These are phyloP conservation scores for Phytophthora crassamura DNA, from an alignment of 352 stramenopile species.

Conservation along the genomic window DNA sequence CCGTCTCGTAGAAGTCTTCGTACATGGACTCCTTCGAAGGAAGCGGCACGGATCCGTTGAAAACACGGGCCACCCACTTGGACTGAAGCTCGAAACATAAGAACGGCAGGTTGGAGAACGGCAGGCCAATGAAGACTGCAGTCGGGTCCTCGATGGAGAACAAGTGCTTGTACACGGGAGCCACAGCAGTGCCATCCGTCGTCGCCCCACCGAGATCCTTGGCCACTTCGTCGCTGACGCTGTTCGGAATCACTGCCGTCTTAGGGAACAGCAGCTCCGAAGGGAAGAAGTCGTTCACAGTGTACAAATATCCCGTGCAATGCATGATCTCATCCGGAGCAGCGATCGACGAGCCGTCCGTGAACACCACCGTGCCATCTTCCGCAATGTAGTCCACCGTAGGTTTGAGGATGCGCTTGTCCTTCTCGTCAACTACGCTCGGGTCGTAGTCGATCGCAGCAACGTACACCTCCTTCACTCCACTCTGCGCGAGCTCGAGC, in stretches of 20 bases:
- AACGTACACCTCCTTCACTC: conserved; percentile 55
- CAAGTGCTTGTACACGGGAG: conserved; percentile 70
- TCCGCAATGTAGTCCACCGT: conserved; percentile 45
- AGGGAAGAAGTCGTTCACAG: conserved; percentile 56
- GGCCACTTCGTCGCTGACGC: conserved; percentile 23
- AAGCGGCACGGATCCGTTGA: conserved; percentile 39
- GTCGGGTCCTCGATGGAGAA: conserved; percentile 74
- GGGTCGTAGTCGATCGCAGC: conserved; percentile 48
- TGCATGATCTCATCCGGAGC: conserved; percentile 71
- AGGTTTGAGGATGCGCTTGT: conserved; percentile 58
- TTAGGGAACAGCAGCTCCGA: conserved; percentile 48
- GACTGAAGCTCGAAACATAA: conserved; percentile 74
- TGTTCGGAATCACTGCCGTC: conserved; percentile 5
- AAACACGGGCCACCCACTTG: conserved; percentile 66
- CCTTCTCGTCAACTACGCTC: conserved; percentile 24
- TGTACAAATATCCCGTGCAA: conserved; percentile 75
- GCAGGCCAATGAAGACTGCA: conserved; percentile 69
- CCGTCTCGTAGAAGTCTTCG: conserved; percentile 47
- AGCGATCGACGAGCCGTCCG: conserved; percentile 48
- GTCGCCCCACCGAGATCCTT: conserved; percentile 38
- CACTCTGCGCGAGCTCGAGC: conserved; percentile 51
- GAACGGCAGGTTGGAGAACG: conserved; percentile 76
- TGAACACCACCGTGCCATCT: conserved; percentile 56
- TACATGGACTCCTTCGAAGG: conserved; percentile 71
- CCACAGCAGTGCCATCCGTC: conserved; percentile 40